phyloP scores from a whole-genome alignment of 768 basidiomycete species.

The Trametes punicea region DNA sequence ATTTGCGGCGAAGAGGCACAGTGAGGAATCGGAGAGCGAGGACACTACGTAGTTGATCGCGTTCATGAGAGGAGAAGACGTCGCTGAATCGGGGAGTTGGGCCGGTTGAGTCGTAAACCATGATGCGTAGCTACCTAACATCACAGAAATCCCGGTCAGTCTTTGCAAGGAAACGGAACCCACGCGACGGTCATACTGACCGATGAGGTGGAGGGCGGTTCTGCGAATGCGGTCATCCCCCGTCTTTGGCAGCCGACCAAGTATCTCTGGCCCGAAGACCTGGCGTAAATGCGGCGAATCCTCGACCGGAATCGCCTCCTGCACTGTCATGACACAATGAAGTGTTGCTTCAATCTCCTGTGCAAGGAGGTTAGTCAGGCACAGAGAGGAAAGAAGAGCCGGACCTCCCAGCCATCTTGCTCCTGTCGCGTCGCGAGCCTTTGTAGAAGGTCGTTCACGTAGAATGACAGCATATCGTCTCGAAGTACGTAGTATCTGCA shows the following conservation, averaged over 20 bases:
- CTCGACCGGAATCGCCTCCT: conserved; percentile 76
- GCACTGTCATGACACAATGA: conserved; percentile 81
- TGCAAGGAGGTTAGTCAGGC: neutral
- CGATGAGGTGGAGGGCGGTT: conserved; percentile 72
- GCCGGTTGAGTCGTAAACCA: conserved; percentile 65
- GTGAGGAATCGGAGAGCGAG: conserved; percentile 60
- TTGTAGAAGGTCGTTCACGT: conserved; percentile 58
- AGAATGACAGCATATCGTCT: conserved; percentile 74
- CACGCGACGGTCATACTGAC: conserved; percentile 37
- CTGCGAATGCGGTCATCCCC: conserved; percentile 66
- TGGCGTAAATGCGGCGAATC: conserved; percentile 52
- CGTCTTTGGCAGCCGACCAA: conserved; percentile 62
- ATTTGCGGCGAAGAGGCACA: conserved; percentile 73
- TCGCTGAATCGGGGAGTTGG: conserved; percentile 24
- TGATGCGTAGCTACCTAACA: conserved; percentile 67
- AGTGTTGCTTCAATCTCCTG: conserved; percentile 86
- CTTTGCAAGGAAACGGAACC: neutral
- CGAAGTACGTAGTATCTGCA: conserved; percentile 81
- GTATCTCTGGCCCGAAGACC: conserved; percentile 70
- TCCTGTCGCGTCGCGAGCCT: conserved; percentile 45
- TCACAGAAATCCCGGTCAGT: neutral
- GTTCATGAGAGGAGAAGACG: conserved; percentile 53
- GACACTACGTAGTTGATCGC: conserved; percentile 67
- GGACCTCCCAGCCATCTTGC: conserved; percentile 71
- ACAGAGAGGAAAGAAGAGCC: conserved; percentile 16